Evolutionary conservation across 495 filamentous ascomycete genomes (phyloP), one percentile per base, ranked within the genome.

Genomic region (Penicillium dipodomyicola): DNA sequence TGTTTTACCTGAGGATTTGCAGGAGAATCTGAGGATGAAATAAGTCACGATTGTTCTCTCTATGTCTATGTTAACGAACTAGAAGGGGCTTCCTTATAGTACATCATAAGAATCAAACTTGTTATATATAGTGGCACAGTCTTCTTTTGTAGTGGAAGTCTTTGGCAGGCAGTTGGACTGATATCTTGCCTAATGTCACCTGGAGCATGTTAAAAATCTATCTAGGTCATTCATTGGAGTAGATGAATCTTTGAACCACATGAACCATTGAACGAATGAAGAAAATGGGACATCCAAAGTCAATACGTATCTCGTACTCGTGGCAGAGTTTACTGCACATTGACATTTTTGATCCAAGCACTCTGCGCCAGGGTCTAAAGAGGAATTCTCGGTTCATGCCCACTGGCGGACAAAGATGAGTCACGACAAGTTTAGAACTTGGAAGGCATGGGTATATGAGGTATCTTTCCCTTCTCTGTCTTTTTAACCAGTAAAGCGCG

Each of bases 1-100:
- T 73, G 63, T 67, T 17, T 58, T 85, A 6, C 49, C 66, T 11
- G 65, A 70, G 29, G 71, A 71, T 32, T 30, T 80, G 56, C 67
- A 57, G 54, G 59, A 49, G 48, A 39, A 68, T 17, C 22, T 60
- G 7, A 25, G 37, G 10, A 51, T 53, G 39, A 8, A 12, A 15
- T 23, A n/a, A 15, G 12, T 19, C 2, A 39, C 8, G 33, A 2
- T 17, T 9, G n/a, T 39, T 39, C 15, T 12, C 15, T 6, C 2
- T n/a, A 0, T 15, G 4, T 37, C 2, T 37, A 5, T 37, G 14
- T 15, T 1, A n/a, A 37, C 12, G 4, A 2, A 5, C 11, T 14
- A 5, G 6, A 35, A 1, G 14, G 4, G 4, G 14, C 2, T 10
- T 35, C 33, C 14, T 35, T 15, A 5, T 14, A 14, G 32, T 6